Evolutionary conservation across 2,329 filamentous ascomycete genomes (phyloP).

Genomic region (Xylariaceae sp.): DNA sequence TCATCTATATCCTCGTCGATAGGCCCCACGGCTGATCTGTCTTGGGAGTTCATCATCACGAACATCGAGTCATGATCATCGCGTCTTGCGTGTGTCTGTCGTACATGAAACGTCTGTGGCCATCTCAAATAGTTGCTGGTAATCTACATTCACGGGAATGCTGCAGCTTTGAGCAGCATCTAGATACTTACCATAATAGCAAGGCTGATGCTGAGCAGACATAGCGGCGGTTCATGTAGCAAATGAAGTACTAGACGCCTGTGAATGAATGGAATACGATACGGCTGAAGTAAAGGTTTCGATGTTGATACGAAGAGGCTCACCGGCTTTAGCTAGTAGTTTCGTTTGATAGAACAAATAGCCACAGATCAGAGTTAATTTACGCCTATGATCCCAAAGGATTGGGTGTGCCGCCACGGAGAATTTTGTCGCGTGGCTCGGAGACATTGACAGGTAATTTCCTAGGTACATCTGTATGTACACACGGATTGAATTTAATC

Average conservation of each 20-base stretch:
- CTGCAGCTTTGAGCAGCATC: too few relatives aligned
- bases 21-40: neutral
- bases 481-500: too few relatives aligned
- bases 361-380: neutral
- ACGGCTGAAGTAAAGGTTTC: neutral
- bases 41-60: neutral
- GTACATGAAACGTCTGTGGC: slow-evolving; percentile 2
- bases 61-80: slow-evolving; percentile 4
- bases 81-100: neutral
- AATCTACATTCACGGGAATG: neutral
- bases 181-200: too few relatives aligned
- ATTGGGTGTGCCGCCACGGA: slow-evolving; percentile 3
- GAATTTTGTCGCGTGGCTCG: slow-evolving; percentile 7
- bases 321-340: neutral
- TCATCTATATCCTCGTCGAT: slow-evolving; percentile 5
- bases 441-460: too few relatives aligned
- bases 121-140: neutral
- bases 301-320: too few relatives aligned
- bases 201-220: too few relatives aligned
- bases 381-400: neutral
- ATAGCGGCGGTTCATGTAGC: too few relatives aligned
- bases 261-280: too few relatives aligned
- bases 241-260: too few relatives aligned
- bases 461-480: too few relatives aligned
- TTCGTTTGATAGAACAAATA: neutral